Evolutionary conservation across 257 asterid species (phyloP).

Genomic region (Przewalskia tangutica): DNA sequence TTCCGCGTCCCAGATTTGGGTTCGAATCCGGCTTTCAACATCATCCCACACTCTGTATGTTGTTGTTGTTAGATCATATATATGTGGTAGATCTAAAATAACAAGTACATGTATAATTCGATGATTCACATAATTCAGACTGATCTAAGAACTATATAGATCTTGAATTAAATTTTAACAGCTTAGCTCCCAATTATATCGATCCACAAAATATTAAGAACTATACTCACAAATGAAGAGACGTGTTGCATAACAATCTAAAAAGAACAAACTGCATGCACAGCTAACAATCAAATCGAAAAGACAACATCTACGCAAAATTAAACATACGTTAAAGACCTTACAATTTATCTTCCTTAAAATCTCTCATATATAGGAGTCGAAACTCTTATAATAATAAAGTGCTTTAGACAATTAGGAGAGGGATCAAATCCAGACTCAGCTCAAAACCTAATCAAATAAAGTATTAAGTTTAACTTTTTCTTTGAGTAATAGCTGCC

Average conservation of each 20-base stretch:
- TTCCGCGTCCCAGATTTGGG: too few relatives aligned
- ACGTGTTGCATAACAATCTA: too few relatives aligned
- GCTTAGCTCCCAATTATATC: background rate
- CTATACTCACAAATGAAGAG: background rate
- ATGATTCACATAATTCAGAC: background rate
- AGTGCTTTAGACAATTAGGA: background rate
- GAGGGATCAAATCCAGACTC: background rate
- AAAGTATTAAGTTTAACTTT: background rate
- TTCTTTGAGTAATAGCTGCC: background rate
- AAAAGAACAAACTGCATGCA: too few relatives aligned
- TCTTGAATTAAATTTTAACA: background rate
- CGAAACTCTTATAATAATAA: background rate
- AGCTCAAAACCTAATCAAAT: background rate
- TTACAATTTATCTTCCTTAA: background rate
- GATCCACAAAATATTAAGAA: background rate
- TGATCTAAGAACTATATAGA: background rate
- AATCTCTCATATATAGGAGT: background rate
- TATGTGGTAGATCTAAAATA: too few relatives aligned
- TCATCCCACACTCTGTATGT: too few relatives aligned
- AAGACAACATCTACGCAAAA: background rate
- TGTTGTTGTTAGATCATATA: too few relatives aligned
- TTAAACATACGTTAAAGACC: background rate
- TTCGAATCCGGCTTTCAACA: too few relatives aligned
- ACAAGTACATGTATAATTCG: too few relatives aligned
- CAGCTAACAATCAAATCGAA: background rate